A percentile compares a stretch with the other conserved stretches of the same genome.
These are phyloP conservation scores for Dioscorea zingiberensis DNA, from an alignment of 106 monocot genomes.

Conservation along the genomic window DNA sequence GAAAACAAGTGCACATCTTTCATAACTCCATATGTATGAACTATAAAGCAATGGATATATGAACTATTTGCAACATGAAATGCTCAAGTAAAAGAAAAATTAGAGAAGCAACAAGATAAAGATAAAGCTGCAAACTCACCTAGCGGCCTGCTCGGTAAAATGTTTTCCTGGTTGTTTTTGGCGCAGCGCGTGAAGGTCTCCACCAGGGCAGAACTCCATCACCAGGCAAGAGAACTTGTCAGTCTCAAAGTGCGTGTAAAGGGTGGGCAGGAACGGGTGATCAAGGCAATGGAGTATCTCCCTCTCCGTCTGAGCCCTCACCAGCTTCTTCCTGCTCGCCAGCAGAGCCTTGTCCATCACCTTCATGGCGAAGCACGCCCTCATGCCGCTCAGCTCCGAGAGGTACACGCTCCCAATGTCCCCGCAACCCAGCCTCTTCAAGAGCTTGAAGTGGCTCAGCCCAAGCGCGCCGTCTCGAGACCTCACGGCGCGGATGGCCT, in stretches of 20 bases:
- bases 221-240: too few species aligned
- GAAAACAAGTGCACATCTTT: too few species aligned
- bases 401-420: constrained; percentile 3
- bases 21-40: too few species aligned
- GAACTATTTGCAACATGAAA: too few species aligned
- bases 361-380: background rate
- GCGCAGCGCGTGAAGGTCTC: background rate
- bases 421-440: background rate
- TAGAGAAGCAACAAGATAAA: too few species aligned
- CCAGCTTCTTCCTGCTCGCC: background rate
- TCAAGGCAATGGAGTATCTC: background rate
- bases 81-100: too few species aligned
- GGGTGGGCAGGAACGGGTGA: background rate
- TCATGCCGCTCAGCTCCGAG: background rate
- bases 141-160: background rate
- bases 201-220: too few species aligned
- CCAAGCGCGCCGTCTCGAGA: background rate
- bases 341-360: background rate
- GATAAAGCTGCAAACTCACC: background rate
- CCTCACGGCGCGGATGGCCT: background rate
- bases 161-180: background rate
- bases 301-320: background rate
- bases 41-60: too few species aligned
- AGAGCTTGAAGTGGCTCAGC: background rate
- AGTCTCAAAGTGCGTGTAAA: too few species aligned